Evolutionary conservation across 2,329 filamentous ascomycete genomes (phyloP).

Genomic region (Diplodia intermedia): DNA sequence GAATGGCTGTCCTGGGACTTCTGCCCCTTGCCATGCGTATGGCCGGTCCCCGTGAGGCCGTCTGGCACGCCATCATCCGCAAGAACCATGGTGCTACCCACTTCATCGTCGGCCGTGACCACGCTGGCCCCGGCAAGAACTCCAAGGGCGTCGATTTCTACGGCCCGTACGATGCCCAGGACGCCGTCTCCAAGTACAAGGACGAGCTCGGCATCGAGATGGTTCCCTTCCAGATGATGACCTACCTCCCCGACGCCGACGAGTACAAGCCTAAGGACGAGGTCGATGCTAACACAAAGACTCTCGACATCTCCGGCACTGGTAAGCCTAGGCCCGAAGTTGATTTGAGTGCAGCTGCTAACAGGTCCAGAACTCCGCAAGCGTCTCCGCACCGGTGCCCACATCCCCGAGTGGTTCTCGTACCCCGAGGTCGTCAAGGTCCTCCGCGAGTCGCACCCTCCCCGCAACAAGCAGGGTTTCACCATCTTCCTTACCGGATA

Average conservation of each 20-base stretch:
- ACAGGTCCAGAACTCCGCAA: conserved; percentile 84
- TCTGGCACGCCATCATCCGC: conserved; percentile 99
- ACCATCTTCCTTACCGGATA: conserved; percentile 98
- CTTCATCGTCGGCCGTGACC: conserved; percentile 98
- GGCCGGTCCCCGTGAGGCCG: conserved; percentile 96
- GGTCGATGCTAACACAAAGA: conserved; percentile 82
- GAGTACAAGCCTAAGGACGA: conserved; percentile 95
- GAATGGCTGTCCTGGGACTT: conserved; percentile 96
- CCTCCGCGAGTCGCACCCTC: conserved; percentile 93
- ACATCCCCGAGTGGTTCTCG: conserved; percentile 99
- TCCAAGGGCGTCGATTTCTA: conserved; percentile 97
- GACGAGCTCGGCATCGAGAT: conserved; percentile 98
- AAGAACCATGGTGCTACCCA: conserved; percentile 99
- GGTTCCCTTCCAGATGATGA: conserved; percentile 99
- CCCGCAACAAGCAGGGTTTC: conserved; percentile 91
- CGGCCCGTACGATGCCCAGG: conserved; percentile 95
- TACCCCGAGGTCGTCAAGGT: conserved; percentile 98
- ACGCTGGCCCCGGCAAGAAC: conserved; percentile 98
- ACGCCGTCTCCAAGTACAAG: conserved; percentile 94
- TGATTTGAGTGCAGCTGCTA: conserved; percentile 1
- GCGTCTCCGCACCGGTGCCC: conserved; percentile 86
- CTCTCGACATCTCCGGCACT: conserved; percentile 63
- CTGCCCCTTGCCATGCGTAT: conserved; percentile 98
- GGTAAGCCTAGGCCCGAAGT: conserved; percentile 38
- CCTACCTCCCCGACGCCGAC: conserved; percentile 95